These are phyloP conservation scores for Pseudotsuga menziesii DNA, from an alignment of 75 land plant species.

Conservation along the genomic window DNA sequence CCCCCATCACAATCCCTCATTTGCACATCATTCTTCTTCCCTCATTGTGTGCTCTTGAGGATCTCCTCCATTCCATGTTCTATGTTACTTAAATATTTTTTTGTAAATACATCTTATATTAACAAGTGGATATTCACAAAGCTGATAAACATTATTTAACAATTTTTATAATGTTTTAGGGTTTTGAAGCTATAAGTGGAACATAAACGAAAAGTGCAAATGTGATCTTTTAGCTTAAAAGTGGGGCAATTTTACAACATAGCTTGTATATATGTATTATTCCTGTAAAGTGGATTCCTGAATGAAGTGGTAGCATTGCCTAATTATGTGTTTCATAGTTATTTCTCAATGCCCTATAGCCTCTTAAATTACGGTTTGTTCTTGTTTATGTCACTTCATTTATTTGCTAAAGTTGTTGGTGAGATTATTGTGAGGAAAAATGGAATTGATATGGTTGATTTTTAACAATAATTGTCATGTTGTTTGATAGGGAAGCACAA, in stretches of 20 bases:
- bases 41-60: neutral
- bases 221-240: neutral
- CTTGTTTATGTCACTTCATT: neutral
- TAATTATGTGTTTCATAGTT: too few relatives aligned
- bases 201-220: neutral
- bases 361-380: neutral
- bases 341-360: neutral
- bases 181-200: neutral
- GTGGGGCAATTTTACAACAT: too few relatives aligned
- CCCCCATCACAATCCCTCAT: too few relatives aligned
- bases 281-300: too few relatives aligned
- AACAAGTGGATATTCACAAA: too few relatives aligned
- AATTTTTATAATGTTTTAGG: neutral
- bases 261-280: too few relatives aligned
- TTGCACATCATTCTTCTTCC: too few relatives aligned
- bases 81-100: too few relatives aligned
- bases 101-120: too few relatives aligned
- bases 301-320: too few relatives aligned
- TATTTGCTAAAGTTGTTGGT: neutral
- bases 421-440: neutral
- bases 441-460: neutral
- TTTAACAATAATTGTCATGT: neutral
- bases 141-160: neutral
- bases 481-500: slow-evolving; percentile 17
- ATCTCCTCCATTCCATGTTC: too few relatives aligned